Evolutionary conservation across 352 stramenopile species (phyloP).

Genomic region (Phytophthora tubulina): DNA sequence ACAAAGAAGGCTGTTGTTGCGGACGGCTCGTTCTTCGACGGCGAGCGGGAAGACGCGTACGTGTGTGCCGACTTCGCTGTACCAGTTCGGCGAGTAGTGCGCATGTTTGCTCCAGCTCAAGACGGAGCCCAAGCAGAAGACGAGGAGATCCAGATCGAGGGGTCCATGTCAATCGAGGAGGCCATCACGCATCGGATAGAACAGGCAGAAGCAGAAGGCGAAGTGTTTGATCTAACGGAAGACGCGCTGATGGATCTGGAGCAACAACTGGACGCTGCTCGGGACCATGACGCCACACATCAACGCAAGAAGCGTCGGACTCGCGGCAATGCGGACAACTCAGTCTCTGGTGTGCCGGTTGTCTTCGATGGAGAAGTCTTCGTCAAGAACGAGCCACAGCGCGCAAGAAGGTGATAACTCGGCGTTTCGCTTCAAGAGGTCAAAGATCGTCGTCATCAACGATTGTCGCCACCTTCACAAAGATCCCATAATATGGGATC

Average conservation of each 20-base stretch:
- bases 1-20: constrained; percentile 51
- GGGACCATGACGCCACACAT: constrained; percentile 25
- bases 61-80: constrained; percentile 66
- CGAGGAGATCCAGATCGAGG: constrained; percentile 78
- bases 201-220: constrained; percentile 56
- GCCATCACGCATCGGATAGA: constrained; percentile 70
- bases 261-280: constrained; percentile 43
- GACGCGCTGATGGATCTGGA: constrained; percentile 53
- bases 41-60: constrained; percentile 65
- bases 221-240: constrained; percentile 78
- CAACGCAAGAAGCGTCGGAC: constrained; percentile 50
- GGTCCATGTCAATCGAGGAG: constrained; percentile 79
- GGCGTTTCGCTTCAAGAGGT: background rate
- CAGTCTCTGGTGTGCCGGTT: background rate
- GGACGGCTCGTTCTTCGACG: constrained; percentile 79
- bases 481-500: too few species aligned
- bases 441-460: background rate
- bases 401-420: constrained; percentile 1
- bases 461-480: background rate
- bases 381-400: constrained; percentile 38
- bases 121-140: constrained; percentile 42
- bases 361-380: constrained; percentile 3
- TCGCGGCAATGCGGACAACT: constrained; percentile 5
- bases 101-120: constrained; percentile 48
- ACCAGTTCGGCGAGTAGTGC: constrained; percentile 65